Conservation (phyloP, 352 stramenopile genomes). For the Globisporangium rhizosaccharum region DNA sequence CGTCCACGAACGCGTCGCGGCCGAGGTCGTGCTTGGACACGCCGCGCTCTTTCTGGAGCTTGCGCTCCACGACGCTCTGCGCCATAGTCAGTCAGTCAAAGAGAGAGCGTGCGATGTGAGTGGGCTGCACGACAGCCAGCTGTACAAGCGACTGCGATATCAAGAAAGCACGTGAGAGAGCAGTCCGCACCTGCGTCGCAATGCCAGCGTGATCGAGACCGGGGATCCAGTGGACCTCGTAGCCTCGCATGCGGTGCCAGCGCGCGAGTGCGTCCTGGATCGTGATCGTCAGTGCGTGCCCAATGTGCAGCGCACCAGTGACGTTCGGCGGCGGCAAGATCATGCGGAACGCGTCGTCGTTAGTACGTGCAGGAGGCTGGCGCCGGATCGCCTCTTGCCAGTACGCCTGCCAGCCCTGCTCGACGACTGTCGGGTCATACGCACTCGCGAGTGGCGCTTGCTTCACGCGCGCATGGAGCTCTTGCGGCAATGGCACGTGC, state of each 20-base stretch:
- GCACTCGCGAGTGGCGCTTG: constrained; percentile 39
- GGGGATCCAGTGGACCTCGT: constrained; percentile 96
- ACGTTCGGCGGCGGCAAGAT: constrained; percentile 96
- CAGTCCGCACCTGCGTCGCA: constrained; percentile 86
- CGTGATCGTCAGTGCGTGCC: constrained; percentile 97
- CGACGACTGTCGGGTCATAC: constrained; percentile 62
- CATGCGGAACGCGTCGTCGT: constrained; percentile 49
- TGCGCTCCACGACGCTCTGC: constrained; percentile 97
- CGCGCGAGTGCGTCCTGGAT: constrained; percentile 96
- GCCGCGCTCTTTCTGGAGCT: constrained; percentile 93
- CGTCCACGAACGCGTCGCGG: constrained; percentile 95
- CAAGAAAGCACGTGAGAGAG: background rate
- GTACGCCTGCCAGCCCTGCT: constrained; percentile 65
- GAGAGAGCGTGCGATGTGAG: background rate
- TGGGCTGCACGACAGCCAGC: background rate
- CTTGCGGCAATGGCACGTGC: constrained; percentile 26
- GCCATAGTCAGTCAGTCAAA: background rate
- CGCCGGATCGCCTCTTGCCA: constrained; percentile 50
- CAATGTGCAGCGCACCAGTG: constrained; percentile 93
- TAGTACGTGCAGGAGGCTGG: constrained; percentile 8
- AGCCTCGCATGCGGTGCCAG: constrained; percentile 98
- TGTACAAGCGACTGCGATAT: background rate
- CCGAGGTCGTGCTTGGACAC: constrained; percentile 93
- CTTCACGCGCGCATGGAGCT: constrained; percentile 51
- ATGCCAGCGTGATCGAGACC: constrained; percentile 99